phyloP scores from a whole-genome alignment of 805 yeast species.

The Pichia ethanolica region DNA sequence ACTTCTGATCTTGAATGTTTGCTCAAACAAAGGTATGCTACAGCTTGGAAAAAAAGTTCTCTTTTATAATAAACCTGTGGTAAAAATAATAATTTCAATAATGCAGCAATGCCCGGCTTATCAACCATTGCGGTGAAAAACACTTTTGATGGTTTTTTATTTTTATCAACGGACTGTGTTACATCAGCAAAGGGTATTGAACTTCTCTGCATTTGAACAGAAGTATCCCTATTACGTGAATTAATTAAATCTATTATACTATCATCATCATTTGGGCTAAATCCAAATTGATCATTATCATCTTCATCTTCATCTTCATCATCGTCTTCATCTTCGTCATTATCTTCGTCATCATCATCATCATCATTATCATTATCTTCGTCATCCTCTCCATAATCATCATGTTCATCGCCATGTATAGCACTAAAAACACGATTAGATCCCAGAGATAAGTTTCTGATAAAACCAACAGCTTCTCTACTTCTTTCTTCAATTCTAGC shows the following conservation, averaged over 20 bases:
- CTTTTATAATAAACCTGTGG: constrained; percentile 61
- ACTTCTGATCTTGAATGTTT: constrained; percentile 75
- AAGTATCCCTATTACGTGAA: no score
- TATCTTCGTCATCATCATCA: constrained; percentile 14
- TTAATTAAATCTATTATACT: no score
- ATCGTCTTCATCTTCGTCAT: constrained; percentile 14
- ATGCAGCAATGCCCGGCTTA: constrained; percentile 63
- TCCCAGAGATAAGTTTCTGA: constrained; percentile 5
- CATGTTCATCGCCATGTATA: constrained; percentile 14
- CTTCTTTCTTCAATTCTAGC: constrained; percentile 49
- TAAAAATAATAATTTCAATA: constrained; percentile 62
- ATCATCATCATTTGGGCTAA: neutral
- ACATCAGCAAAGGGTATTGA: constrained; percentile 2
- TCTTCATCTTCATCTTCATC: constrained; percentile 18
- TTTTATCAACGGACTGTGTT: neutral
- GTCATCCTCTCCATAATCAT: constrained; percentile 20
- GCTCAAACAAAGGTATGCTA: constrained; percentile 62
- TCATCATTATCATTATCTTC: constrained; percentile 18
- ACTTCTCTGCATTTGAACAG: neutral
- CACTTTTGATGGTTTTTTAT: constrained; percentile 29
- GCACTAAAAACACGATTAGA: constrained; percentile 18
- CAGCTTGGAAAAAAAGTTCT: constrained; percentile 55
- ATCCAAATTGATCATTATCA: neutral
- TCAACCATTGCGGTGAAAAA: constrained; percentile 66
- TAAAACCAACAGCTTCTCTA: constrained; percentile 2